Base-by-base conservation (phyloP, 345 rosid species). In the Draba incana region DNA sequence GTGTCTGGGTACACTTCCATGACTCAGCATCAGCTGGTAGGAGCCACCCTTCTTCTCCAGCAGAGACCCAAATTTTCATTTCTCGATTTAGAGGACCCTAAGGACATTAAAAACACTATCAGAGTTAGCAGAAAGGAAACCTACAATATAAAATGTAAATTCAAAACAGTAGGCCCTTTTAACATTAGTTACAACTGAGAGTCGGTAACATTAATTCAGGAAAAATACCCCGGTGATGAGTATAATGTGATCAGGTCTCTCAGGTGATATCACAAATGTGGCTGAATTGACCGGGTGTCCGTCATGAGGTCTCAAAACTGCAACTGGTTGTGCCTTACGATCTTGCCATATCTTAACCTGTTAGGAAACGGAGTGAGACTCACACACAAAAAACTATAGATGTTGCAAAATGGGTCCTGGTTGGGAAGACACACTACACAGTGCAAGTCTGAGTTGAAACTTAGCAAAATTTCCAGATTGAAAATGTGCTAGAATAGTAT, bases 281-380 rank as follows among this genome's bases (percentile, higher is more conserved):
- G 84, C 94, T 25, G 96, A 85, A 73, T 78, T 82, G 58, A 93
- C 94, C 69, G 97, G 88, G 48, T 78, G 85, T 39, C 98, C 94
- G 74, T 85, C 87, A 69, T 93, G 87, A 27, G 98, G 97, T 75
- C 83, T 90, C 79, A 93, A 73, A 28, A 88, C 83, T 46, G 78
- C 75, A 77, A 88, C 87, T 39, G 96, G 90, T 24, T 58, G 74
- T 52, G 81, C 71, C 80, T 85, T 93, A 76, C 72, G 85, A 73
- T 88, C 96, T 66, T 88, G 94, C 98, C 98, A 93, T 63, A 93
- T 87, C 79, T 93, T 93, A 54, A 93, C 80, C 98, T 93, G 87
- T 70, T 42, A 55, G 6, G 46, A 48, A 46, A 31, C 43, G 39
- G 53, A 55, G 16, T 75, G 49, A 61, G 59, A 58, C 39, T 43